Conservation (phyloP, 805 yeast genomes). For the Kregervanrija fluxuum region DNA sequence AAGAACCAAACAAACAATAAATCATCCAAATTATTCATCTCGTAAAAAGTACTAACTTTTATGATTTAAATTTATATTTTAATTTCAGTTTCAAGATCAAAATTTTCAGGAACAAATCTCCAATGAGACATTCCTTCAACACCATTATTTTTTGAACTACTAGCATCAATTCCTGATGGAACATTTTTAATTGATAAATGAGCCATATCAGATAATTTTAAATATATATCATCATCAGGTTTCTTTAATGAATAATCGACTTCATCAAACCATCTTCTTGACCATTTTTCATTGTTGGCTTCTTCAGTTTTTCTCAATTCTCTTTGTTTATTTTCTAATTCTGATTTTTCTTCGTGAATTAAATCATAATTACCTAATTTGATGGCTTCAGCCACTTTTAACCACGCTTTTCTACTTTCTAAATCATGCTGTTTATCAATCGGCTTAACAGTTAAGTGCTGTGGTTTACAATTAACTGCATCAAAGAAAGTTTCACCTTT, state of each 20-base stretch:
- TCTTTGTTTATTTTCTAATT: constrained; percentile 80
- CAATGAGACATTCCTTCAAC: constrained; percentile 52
- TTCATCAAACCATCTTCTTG: constrained; percentile 72
- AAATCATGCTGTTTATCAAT: constrained; percentile 70
- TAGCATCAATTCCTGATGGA: constrained; percentile 51
- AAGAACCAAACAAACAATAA: neutral
- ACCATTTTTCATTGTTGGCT: constrained; percentile 62
- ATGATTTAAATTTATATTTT: constrained; percentile 23
- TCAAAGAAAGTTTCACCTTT: constrained; percentile 55
- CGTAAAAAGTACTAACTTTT: neutral
- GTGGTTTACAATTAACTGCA: constrained; percentile 43
- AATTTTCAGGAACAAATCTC: constrained; percentile 53
- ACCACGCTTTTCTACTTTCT: constrained; percentile 89
- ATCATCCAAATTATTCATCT: neutral
- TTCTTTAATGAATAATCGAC: constrained; percentile 29
- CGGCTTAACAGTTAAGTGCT: constrained; percentile 68
- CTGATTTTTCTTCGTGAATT: constrained; percentile 68
- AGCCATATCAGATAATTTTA: constrained; percentile 38
- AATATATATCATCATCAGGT: constrained; percentile 24
- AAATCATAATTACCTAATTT: constrained; percentile 64
- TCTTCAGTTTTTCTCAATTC: constrained; percentile 68
- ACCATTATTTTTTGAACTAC: constrained; percentile 38
- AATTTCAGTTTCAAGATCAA: constrained; percentile 57
- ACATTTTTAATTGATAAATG: constrained; percentile 55
- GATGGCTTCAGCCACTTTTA: constrained; percentile 81